Base-by-base conservation (phyloP, 2,329 filamentous ascomycete genomes). In the Ophiostoma novo-ulmi region DNA sequence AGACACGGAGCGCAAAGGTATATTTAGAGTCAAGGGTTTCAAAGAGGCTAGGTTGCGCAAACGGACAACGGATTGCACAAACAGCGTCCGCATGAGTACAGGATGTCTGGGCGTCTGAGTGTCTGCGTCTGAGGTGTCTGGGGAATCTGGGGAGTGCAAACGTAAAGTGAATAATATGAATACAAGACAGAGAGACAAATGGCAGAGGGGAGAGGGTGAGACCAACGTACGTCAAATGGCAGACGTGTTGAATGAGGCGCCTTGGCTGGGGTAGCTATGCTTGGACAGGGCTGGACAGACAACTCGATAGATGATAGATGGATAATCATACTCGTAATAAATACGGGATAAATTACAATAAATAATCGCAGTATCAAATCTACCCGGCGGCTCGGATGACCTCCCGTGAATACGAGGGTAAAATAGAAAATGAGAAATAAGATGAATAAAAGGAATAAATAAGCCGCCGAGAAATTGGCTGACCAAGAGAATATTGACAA, bases 81-180 rank as follows among this genome's bases (percentile, higher is more conserved):
- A 5, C 17, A 48, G 44, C 17, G 5, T 48, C 44, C 44, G 44
- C 17, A 48, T 20, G 38, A 39, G 38, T 39, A 13, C 38, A 39
- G 38, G 38, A 10, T 10, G 38, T 39, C 38, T 31, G 31, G 2
- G 31, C 3, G 31, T 31, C 31, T 31, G 31, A 0, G 31, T 31
- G 31, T 31, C 31, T 44, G 39, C 2, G 48, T 55, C 20, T 58
- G 22, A 13, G 52, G 52, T 58, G 52, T 58, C 52, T 58, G 52
- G 52, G 52, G 52, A 26, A 48, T 48, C 44, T 31, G 52, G n/a
- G n/a, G 44, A 48, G 22, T 55, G 48, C 52, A 58, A 58, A 58
- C 52, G 52, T 58, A 58, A 10, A 3, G 38, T 39, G 38, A 13
- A 39, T 39, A 13, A 39, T 11, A 3, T 39, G 10, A 10, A 3